Percentiles rank a stretch among this genome's conserved stretches.
These are phyloP conservation scores for Tetrapisispora namnaoensis DNA, from an alignment of 805 yeast species.

Conservation along the genomic window DNA sequence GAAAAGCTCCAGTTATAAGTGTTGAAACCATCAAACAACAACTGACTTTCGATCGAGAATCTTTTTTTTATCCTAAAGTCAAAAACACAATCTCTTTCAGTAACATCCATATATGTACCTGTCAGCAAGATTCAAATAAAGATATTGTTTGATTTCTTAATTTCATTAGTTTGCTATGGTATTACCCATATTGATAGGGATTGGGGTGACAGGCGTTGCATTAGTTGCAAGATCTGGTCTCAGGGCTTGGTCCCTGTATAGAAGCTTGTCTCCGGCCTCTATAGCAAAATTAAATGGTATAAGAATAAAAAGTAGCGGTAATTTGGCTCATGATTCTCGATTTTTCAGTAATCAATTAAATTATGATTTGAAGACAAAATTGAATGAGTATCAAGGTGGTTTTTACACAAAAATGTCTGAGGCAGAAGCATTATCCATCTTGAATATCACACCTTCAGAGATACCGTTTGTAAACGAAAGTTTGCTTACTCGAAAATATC, in stretches of 20 bases:
- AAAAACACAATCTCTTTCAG: too few species aligned
- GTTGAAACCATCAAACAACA: too few species aligned
- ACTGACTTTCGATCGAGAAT: too few species aligned
- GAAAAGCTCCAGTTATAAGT: too few species aligned
- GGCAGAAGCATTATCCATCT: constrained; percentile 56
- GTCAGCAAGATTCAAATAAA: too few species aligned
- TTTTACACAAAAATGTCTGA: constrained; percentile 59
- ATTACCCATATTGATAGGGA: constrained; percentile 24
- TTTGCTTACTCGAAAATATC: constrained; percentile 65
- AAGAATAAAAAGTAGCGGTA: constrained; percentile 6
- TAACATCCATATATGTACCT: too few species aligned
- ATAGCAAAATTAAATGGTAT: constrained; percentile 25
- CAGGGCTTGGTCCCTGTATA: constrained; percentile 25
- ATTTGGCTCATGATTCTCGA: constrained; percentile 6
- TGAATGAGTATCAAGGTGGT: constrained; percentile 44
- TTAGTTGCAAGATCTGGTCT: constrained; percentile 21
- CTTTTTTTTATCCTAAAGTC: too few species aligned
- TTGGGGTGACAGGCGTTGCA: constrained; percentile 23
- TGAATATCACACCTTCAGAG: constrained; percentile 49
- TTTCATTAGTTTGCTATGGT: constrained; percentile 15
- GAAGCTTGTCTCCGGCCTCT: constrained; percentile 17
- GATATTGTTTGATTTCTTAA: too few species aligned
- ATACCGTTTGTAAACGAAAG: constrained; percentile 39
- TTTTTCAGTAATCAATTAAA: constrained; percentile 12
- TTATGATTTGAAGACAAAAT: constrained; percentile 6